phyloP scores from a whole-genome alignment of 495 filamentous ascomycete genomes.

The Talaromyces ruber region DNA sequence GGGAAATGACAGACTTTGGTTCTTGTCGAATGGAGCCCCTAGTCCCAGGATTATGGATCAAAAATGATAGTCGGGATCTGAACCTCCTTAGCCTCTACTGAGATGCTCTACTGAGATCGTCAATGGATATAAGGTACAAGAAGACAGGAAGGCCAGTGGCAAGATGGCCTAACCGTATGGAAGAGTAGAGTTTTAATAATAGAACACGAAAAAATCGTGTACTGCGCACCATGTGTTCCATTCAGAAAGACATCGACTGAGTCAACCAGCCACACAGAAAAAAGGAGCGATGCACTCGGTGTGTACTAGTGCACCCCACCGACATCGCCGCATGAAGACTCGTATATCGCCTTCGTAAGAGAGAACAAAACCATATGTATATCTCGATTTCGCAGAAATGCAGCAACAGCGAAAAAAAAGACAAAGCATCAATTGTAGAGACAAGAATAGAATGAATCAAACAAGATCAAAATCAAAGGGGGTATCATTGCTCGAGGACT shows the following conservation, averaged over 20 bases:
- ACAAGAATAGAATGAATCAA: conserved; percentile 12
- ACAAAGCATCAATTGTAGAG: conserved; percentile 9
- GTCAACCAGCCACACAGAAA: not conserved
- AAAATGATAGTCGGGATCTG: not conserved
- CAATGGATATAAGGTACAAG: not conserved
- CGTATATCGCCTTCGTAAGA: conserved; percentile 16
- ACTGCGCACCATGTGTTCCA: not conserved
- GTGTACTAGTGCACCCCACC: conserved; percentile 9
- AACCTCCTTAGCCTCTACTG: too few species aligned
- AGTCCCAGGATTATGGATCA: not conserved
- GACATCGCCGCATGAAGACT: conserved; percentile 9
- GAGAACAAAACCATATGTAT: not conserved
- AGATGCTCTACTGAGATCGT: too few species aligned
- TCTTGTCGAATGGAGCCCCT: not conserved
- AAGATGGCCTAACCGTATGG: not conserved
- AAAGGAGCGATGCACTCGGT: conserved; percentile 1
- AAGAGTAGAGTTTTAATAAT: not conserved
- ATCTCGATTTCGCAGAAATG: conserved; percentile 1
- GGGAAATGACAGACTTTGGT: not conserved
- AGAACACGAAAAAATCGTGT: not conserved
- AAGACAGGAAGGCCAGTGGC: not conserved
- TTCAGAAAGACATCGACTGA: not conserved
- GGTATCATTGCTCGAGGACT: conserved; percentile 42
- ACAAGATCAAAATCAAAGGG: conserved; percentile 23
- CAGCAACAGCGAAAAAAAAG: conserved; percentile 10